A percentile compares a stretch with the other conserved stretches of the same genome.
phyloP scores from a whole-genome alignment of 2,329 filamentous ascomycete species.

The Tolypocladium cylindrosporum region DNA sequence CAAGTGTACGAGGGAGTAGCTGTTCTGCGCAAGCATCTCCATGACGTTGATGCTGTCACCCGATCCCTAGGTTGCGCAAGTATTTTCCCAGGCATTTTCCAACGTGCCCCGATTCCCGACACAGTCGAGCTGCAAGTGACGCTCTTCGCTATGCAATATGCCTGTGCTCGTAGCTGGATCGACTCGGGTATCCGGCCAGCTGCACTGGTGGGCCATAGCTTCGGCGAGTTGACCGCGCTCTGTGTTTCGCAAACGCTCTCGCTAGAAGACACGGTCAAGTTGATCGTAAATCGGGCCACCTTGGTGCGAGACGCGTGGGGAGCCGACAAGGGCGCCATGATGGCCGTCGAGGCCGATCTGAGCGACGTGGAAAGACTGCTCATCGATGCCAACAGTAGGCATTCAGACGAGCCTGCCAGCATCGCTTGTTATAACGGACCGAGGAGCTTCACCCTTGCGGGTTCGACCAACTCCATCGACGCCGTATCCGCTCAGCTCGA shows the following conservation, averaged over 20 bases:
- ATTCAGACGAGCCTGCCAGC: slow-evolving; percentile 1
- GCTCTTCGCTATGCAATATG: slow-evolving; percentile 29
- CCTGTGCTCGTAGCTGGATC: slow-evolving; percentile 24
- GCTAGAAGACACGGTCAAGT: slow-evolving; percentile 19
- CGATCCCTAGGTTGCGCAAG: slow-evolving; percentile 9
- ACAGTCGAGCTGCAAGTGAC: slow-evolving; percentile 23
- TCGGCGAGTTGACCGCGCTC: slow-evolving; percentile 30
- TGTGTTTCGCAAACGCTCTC: slow-evolving; percentile 21
- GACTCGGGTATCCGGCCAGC: slow-evolving; percentile 16
- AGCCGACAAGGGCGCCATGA: slow-evolving; percentile 26
- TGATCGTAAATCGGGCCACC: slow-evolving; percentile 17
- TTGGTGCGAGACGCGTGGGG: slow-evolving; percentile 24
- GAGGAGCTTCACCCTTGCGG: slow-evolving; percentile 30
- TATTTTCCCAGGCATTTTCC: slow-evolving; percentile 23
- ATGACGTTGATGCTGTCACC: background rate
- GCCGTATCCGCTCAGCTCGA: slow-evolving; percentile 5
- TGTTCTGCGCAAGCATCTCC: slow-evolving; percentile 11
- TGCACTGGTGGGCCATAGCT: slow-evolving; percentile 26
- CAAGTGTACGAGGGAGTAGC: slow-evolving; percentile 15
- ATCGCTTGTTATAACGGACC: slow-evolving; percentile 40
- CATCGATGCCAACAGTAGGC: slow-evolving; percentile 10
- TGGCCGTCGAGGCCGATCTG: slow-evolving; percentile 23
- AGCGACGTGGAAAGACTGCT: slow-evolving; percentile 1
- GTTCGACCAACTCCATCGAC: slow-evolving; percentile 21
- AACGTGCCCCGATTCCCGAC: slow-evolving; percentile 10